phyloP scores from a whole-genome alignment of 164 flowering plant species.

The Vitis rotundifolia region DNA sequence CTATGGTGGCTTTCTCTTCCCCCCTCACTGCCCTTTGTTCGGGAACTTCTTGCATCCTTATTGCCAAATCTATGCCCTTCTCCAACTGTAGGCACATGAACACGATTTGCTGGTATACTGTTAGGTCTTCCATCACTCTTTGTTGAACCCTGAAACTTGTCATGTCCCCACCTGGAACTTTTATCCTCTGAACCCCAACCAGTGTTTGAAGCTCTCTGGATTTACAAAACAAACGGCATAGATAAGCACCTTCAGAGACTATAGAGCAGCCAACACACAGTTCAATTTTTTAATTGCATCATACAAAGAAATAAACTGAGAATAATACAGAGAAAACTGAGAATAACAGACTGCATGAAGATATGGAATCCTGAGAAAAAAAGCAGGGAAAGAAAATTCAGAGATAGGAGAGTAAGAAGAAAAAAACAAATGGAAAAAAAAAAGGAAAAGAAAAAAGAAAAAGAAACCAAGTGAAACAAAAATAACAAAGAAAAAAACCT shows the following conservation, averaged over 20 bases:
- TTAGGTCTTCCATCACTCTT: conserved; percentile 25
- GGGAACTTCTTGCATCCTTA: conserved; percentile 16
- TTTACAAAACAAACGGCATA: not conserved
- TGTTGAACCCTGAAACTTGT: conserved; percentile 38
- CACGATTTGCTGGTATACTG: conserved; percentile 5
- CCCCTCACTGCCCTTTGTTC: conserved; percentile 14
- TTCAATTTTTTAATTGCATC: too few relatives aligned
- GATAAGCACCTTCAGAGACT: not conserved
- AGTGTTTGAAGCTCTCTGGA: conserved; percentile 71
- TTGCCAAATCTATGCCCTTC: conserved; percentile 17
- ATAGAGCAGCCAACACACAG: not conserved
- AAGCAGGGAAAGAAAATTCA: too few relatives aligned
- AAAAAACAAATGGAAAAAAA: too few relatives aligned
- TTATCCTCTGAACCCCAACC: conserved; percentile 62
- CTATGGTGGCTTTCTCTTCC: conserved; percentile 20
- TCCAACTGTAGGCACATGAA: conserved; percentile 1
- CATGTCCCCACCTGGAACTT: conserved; percentile 50
- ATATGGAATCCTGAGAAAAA: too few relatives aligned
- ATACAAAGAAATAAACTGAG: too few relatives aligned
- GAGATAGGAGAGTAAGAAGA: too few relatives aligned
- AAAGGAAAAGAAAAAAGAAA: too few relatives aligned
- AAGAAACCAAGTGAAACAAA: too few relatives aligned
- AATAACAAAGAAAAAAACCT: not conserved
- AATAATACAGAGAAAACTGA: too few relatives aligned
- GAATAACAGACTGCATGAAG: too few relatives aligned